phyloP scores from a whole-genome alignment of 352 stramenopile species.

The Phytophthora gonapodyides region DNA sequence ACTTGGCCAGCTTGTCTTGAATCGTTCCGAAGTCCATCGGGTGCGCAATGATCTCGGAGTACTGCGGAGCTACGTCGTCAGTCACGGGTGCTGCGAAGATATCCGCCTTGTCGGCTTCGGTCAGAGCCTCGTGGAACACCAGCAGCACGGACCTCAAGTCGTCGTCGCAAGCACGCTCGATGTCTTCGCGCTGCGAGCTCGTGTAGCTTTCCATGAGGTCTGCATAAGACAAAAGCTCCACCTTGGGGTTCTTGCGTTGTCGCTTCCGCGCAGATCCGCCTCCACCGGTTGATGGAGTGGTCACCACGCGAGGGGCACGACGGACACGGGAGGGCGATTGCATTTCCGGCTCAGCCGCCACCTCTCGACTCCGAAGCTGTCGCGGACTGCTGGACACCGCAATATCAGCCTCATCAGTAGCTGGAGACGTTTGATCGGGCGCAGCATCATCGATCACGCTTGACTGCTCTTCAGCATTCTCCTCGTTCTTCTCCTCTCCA shows the following conservation, averaged over 20 bases:
- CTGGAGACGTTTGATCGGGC: conserved; percentile 21
- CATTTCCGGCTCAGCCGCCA: conserved; percentile 11
- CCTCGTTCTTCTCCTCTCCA: conserved; percentile 17
- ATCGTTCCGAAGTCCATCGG: conserved; percentile 97
- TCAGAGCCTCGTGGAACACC: conserved; percentile 75
- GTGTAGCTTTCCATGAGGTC: conserved; percentile 60
- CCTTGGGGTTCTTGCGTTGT: conserved; percentile 39
- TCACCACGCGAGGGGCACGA: conserved; percentile 34
- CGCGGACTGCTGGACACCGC: conserved; percentile 24
- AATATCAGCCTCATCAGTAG: conserved; percentile 7
- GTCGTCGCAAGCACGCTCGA: conserved; percentile 60
- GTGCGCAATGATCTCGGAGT: conserved; percentile 85
- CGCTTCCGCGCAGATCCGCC: conserved; percentile 39
- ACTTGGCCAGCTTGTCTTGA: conserved; percentile 76
- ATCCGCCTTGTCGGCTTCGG: conserved; percentile 71
- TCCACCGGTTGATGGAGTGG: conserved; percentile 8
- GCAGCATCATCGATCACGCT: background rate
- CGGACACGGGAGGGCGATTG: conserved; percentile 27
- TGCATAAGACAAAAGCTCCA: conserved; percentile 50
- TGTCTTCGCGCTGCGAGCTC: conserved; percentile 51
- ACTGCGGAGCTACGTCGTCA: conserved; percentile 92
- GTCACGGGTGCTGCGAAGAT: conserved; percentile 92
- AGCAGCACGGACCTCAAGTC: conserved; percentile 60
- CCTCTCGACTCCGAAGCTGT: conserved; percentile 31
- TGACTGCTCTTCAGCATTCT: conserved; percentile 9